Evolutionary conservation across 768 basidiomycete genomes (phyloP), one percentile per base, ranked within the genome.

Genomic region (Russula sp.): DNA sequence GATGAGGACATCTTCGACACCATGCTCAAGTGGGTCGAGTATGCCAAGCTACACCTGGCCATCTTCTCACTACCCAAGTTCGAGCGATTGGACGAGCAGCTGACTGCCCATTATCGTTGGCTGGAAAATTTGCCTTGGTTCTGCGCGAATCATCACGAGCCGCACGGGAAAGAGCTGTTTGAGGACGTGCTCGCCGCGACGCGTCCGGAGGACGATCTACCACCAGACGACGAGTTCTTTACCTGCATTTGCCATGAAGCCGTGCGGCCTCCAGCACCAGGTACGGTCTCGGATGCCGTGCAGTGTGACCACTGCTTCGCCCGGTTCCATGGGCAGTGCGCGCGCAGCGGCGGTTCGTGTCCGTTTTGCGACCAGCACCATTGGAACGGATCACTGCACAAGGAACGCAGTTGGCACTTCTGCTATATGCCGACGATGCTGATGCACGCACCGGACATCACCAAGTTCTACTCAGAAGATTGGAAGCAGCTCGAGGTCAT

Each of bases 291-390:
- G 0, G 90, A 92, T 71, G 91, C 91, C 1, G 91, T 94, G 16
- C 91, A 94, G 71, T 94, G 91, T 71, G 91, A 94, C 70, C 90
- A 93, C 68, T 94, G 91, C 66, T 89, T 82, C 71, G 91, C 91
- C 53, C 79, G 90, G 54, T 94, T 94, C 75, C 91, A 94, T 64
- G 90, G 89, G 5, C 80, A 85, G 54, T 93, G 91, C 68, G 91
- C 90, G 11, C 86, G 86, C 67, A 89, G 88, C 66, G 91, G 91
- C n/a, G 91, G 91, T 40, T 94, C 91, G 5, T 94, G 91, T 71
- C 91, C 91, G 0, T 94, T 94, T 77, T 94, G 91, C 67, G 91
- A 94, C 66, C 90, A 91, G 68, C 88, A 91, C 65, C 91, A 94
- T 70, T 93, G 91, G 91, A 91, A 93, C 68, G 91, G 91, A 20